Conservation (phyloP, 2,329 filamentous ascomycete genomes). For the Aspergillus floridensis region DNA sequence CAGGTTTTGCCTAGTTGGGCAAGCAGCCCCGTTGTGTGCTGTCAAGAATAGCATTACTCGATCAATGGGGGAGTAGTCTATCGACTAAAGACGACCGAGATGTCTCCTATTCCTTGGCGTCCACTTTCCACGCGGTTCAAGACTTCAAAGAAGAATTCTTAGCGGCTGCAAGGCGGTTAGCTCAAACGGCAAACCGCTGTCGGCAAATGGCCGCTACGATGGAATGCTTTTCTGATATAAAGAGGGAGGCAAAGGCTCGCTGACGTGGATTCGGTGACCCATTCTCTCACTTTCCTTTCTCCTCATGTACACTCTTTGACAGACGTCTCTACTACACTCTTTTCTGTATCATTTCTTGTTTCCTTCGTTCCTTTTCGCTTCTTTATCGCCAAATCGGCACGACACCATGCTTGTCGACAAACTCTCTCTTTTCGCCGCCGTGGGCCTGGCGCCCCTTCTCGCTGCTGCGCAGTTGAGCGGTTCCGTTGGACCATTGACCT, state of each 20-base stretch:
- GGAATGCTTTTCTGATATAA: not conserved
- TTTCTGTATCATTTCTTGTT: conserved; percentile 1
- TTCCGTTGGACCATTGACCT: conserved; percentile 47
- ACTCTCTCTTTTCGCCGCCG: conserved; percentile 10
- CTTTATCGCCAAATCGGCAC: not conserved
- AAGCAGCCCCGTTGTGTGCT: not conserved
- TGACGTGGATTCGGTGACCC: not conserved
- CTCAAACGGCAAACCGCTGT: not conserved
- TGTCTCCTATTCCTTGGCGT: not conserved
- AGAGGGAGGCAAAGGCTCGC: not conserved
- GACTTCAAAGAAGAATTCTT: not conserved
- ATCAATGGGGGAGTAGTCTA: not conserved
- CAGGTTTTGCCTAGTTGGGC: not conserved
- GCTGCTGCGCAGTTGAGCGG: conserved; percentile 41
- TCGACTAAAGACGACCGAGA: not conserved
- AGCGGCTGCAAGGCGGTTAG: not conserved
- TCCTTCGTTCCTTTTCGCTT: not conserved
- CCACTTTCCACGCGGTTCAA: not conserved
- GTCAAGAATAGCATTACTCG: not conserved
- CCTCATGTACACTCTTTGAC: not conserved
- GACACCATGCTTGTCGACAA: conserved; percentile 11
- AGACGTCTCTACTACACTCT: not conserved
- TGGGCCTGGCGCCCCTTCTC: conserved; percentile 27
- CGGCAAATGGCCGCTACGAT: not conserved
- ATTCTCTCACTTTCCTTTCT: not conserved